Base-by-base conservation (phyloP, 2,329 filamentous ascomycete genomes). In the Curvularia hawaiiensis region DNA sequence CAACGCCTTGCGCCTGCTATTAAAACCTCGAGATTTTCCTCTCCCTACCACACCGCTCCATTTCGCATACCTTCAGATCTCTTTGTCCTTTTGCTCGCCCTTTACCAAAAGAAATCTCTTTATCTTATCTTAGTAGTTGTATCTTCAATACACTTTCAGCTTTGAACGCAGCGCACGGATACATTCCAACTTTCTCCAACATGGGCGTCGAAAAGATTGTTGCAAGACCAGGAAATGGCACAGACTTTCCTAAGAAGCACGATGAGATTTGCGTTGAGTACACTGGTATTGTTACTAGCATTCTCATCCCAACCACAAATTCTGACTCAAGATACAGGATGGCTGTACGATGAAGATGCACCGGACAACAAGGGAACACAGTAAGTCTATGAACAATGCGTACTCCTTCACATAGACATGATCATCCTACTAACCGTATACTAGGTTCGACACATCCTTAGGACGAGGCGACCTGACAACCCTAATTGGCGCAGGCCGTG, bases 241-340 rank as follows among this genome's bases (percentile, higher is more conserved):
- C 83, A 56, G 75, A 86, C 69, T 81, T 78, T 64, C 90, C 94
- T 56, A 73, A 79, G 64, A 70, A 73, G 16, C 90, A 91, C 65
- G 87, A 97, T 76, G 85, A 79, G 26, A 91, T 98, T 72, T 86
- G 85, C 72, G 96, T 98, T 74, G 87, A 95, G 79, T 98, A 98
- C 84, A 95, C 90, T 41, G 95, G 73, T 74, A 68, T 46, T 44
- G 54, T 41, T 12, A 30, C 20, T 7, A 18, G 18, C 31, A 48
- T n/a, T 35, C 31, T 49, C 26, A 6, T 4, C n/a, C 26, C 4
- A 24, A 46, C 10, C 22, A 24, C 30, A 47, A 33, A 9, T 41
- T 62, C 67, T 68, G n/a, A 71, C 56, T 14, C 31, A 4, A 31
- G 2, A 33, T 39, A 8, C 35, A 74, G 73, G 95, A 70, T 97